Percentiles rank a stretch among this genome's conserved stretches.
phyloP scores from a whole-genome alignment of 2,329 filamentous ascomycete genomes.

The Ceratocystis lukuohia region DNA sequence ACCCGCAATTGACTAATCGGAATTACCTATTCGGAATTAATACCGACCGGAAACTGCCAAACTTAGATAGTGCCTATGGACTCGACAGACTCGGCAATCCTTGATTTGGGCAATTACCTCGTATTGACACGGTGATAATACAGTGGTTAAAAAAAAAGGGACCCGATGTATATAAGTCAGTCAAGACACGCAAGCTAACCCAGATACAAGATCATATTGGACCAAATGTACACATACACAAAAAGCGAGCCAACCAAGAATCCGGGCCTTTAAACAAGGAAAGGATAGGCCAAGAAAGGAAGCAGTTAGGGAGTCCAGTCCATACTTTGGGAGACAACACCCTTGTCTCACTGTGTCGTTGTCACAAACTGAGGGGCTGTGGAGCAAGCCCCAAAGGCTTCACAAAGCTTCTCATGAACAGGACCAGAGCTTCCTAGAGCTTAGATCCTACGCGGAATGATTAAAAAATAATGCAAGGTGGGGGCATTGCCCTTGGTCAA shows the following conservation, averaged over 20 bases:
- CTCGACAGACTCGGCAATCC: neutral
- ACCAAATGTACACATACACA: no score
- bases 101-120: neutral
- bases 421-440: neutral
- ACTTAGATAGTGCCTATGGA: neutral
- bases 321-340: neutral
- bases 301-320: neutral
- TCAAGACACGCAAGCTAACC: no score
- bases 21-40: neutral
- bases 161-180: neutral
- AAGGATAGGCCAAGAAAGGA: no score
- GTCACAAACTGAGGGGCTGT: neutral
- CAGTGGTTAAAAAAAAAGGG: neutral
- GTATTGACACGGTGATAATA: no score
- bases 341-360: neutral
- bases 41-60: neutral
- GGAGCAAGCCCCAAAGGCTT: neutral
- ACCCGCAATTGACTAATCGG: neutral
- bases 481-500: neutral
- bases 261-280: no score
- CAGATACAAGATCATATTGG: no score
- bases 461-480: neutral
- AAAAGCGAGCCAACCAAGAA: neutral
- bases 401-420: neutral
- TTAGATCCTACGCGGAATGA: neutral